Base-by-base conservation (phyloP, 1,284 basidiomycete species). In the Rhodotorula mucilaginosa region DNA sequence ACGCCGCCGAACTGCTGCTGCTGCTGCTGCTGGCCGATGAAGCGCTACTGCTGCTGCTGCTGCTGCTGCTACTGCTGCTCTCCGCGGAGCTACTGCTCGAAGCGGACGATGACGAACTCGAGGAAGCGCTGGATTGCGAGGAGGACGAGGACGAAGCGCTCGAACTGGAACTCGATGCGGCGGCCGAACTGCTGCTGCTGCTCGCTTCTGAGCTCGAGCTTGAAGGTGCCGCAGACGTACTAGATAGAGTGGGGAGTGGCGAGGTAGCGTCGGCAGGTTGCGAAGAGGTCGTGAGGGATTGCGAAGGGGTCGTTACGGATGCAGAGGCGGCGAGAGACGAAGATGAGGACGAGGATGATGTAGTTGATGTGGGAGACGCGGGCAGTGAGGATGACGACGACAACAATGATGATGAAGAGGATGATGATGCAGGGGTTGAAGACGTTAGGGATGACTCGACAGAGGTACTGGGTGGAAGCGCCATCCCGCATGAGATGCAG, bases 131-230 rank as follows among this genome's bases (percentile, higher is more conserved):
- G 8, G 39, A 44, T 10, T 44, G 39, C 31, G 61, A 48, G 23
- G 12, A 15, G 23, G 47, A 23, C 26, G 60, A 58, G 16, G 44
- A 39, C 23, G 51, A 21, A 13, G 51, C 51, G 21, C 51, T 52
- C 51, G 51, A 52, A 23, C 51, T 52, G 7, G 51, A 52, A 29
- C 54, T 56, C 4, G 23, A n/a, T n/a, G n/a, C 13, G 52, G 52
- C 52, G n/a, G 52, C 52, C 29, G 61, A 62, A 44, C 39, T 44
- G 47, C 57, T 58, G 47, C 57, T 58, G 34, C 21, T 26, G 52
- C 34, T 56, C 61, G 61, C 31, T 8, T 8, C 12, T 13, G 21
- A n/a, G 63, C 52, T 64, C 29, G 64, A 56, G n/a, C 54, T 56
- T 18, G 54, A 56, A 23, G 52, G 13, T 21, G n/a, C 13, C 13